These are phyloP conservation scores for Lagerstroemia speciosa DNA, from an alignment of 345 rosid genomes.

Conservation along the genomic window DNA sequence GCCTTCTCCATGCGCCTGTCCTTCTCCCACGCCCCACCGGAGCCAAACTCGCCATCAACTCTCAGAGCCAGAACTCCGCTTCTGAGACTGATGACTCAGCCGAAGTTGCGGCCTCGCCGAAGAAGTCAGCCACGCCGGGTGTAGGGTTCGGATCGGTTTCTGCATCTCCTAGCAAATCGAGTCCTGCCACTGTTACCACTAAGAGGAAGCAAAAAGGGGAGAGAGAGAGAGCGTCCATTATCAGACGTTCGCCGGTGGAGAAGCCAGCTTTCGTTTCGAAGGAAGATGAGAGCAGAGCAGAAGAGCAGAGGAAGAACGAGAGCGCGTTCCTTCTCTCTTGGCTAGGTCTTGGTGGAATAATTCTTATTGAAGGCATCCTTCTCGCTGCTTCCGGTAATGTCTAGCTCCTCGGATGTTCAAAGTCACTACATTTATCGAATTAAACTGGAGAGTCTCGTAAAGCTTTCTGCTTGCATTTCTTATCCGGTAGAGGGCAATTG, in stretches of 20 bases:
- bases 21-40: conserved; percentile 19
- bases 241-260: conserved; percentile 59
- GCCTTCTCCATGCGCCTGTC: conserved; percentile 17
- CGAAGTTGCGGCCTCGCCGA: conserved; percentile 17
- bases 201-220: conserved; percentile 41
- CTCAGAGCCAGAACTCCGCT: conserved; percentile 32
- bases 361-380: conserved; percentile 54
- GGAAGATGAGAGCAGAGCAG: conserved; percentile 44
- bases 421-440: too few relatives aligned
- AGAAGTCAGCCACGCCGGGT: conserved; percentile 37
- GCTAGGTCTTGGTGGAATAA: conserved; percentile 73
- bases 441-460: background rate
- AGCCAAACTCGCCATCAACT: conserved; percentile 29
- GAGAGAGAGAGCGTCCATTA: conserved; percentile 43
- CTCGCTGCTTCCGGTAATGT: conserved; percentile 72
- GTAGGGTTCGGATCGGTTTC: conserved; percentile 51
- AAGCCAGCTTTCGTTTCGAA: conserved; percentile 42
- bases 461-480: too few relatives aligned
- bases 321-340: conserved; percentile 82
- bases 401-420: background rate
- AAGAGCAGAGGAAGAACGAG: conserved; percentile 58
- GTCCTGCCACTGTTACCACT: background rate
- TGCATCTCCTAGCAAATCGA: conserved; percentile 18
- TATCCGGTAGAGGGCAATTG: too few relatives aligned
- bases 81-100: conserved; percentile 29